phyloP scores from a whole-genome alignment of 164 flowering plant species.

The Santalum album region DNA sequence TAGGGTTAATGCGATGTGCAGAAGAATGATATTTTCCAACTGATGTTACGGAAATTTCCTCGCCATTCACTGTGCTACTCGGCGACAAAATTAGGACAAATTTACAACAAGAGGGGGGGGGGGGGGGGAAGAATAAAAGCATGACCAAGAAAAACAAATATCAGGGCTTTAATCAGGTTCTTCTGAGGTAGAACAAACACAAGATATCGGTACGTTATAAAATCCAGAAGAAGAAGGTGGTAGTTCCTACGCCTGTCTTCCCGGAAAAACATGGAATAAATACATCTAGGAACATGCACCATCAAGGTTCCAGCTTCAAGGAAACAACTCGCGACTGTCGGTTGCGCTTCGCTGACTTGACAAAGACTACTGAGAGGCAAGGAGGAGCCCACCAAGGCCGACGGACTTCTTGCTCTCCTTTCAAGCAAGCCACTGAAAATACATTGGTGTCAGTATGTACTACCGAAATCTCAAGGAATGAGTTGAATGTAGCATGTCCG shows the following conservation, averaged over 20 bases:
- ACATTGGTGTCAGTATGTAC: not conserved
- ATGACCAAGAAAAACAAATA: not conserved
- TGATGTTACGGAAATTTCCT: too few species aligned
- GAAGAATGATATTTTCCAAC: too few species aligned
- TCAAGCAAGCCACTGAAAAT: conserved; percentile 83
- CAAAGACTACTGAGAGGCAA: conserved; percentile 71
- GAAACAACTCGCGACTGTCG: conserved; percentile 91
- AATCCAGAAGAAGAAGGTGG: too few species aligned
- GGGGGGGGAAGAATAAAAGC: not conserved
- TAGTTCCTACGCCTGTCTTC: conserved; percentile 6
- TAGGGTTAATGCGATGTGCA: too few species aligned
- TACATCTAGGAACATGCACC: conserved; percentile 6
- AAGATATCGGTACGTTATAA: not conserved
- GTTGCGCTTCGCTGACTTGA: conserved; percentile 76
- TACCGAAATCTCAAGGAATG: not conserved
- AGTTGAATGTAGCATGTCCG: too few species aligned
- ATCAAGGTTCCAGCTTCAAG: conserved; percentile 85
- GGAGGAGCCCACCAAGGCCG: conserved; percentile 99
- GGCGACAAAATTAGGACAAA: too few species aligned
- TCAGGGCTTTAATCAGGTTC: not conserved
- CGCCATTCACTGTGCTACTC: too few species aligned
- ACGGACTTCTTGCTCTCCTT: conserved; percentile 91
- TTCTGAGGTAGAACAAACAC: not conserved
- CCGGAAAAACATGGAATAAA: conserved; percentile 1
- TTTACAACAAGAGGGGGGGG: too few species aligned